Percentiles rank a stretch among this genome's conserved stretches.
These are phyloP conservation scores for Candida methanosorbosa DNA, from an alignment of 805 yeast genomes.

Conservation along the genomic window DNA sequence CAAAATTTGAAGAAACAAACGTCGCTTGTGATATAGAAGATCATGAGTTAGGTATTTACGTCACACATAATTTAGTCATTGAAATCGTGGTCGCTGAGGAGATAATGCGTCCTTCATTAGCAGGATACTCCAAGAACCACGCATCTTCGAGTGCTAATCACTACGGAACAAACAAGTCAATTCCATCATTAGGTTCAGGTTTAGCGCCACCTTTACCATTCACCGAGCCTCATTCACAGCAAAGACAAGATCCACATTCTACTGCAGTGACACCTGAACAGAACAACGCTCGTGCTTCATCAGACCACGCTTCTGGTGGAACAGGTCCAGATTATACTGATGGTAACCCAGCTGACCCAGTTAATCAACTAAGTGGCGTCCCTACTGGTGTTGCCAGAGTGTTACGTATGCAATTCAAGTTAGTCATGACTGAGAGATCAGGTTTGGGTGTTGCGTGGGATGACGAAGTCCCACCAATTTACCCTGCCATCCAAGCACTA, in stretches of 20 bases:
- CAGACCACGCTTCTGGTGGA: slow-evolving; percentile 14
- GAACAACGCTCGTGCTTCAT: background rate
- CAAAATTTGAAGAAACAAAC: slow-evolving; percentile 29
- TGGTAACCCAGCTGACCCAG: slow-evolving; percentile 20
- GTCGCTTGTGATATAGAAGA: slow-evolving; percentile 78
- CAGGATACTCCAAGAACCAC: background rate
- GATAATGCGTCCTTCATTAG: slow-evolving; percentile 21
- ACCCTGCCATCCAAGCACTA: slow-evolving; percentile 71
- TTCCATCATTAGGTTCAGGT: background rate
- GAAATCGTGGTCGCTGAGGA: slow-evolving; percentile 97
- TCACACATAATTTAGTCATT: slow-evolving; percentile 66
- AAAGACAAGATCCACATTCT: background rate
- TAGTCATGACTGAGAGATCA: slow-evolving; percentile 78
- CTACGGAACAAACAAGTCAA: background rate
- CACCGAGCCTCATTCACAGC: background rate
- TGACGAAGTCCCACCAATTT: slow-evolving; percentile 97
- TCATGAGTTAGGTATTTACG: slow-evolving; percentile 68
- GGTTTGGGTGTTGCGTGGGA: slow-evolving; percentile 98
- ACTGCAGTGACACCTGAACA: background rate
- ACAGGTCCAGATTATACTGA: slow-evolving; percentile 22
- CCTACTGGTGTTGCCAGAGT: slow-evolving; percentile 96
- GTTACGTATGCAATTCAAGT: slow-evolving; percentile 85
- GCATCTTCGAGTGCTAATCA: too few species aligned
- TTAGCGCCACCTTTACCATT: background rate
- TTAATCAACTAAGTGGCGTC: slow-evolving; percentile 39